Percentiles rank a stretch among this genome's conserved stretches.
phyloP scores from a whole-genome alignment of 257 asterid genomes.

The Penstemon barbatus region DNA sequence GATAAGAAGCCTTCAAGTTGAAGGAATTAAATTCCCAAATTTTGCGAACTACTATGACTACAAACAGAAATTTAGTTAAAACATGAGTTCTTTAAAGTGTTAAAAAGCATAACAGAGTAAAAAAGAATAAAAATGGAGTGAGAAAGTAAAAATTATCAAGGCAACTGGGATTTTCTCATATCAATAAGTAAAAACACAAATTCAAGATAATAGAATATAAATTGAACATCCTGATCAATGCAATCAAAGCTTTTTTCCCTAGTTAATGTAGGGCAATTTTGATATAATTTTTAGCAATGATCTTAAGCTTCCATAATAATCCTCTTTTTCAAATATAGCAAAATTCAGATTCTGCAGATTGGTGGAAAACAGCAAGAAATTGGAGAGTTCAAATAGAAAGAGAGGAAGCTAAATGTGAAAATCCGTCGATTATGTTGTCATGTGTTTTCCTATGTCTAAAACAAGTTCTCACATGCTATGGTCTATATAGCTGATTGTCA shows the following conservation, averaged over 20 bases:
- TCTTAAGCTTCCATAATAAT: background rate
- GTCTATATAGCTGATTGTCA: background rate
- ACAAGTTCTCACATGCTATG: conserved; percentile 6
- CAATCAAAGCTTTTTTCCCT: background rate
- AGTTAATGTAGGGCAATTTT: background rate
- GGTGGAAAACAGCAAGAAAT: background rate
- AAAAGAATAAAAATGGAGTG: background rate
- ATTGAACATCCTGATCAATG: background rate
- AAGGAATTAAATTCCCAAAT: background rate
- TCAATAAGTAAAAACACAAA: background rate
- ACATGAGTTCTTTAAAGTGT: too few species aligned
- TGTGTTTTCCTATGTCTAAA: background rate
- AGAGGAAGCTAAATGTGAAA: conserved; percentile 9
- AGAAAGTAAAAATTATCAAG: background rate
- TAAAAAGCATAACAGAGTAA: too few species aligned
- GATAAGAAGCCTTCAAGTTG: background rate
- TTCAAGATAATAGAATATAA: background rate
- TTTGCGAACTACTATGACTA: background rate
- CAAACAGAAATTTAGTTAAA: background rate
- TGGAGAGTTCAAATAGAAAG: background rate
- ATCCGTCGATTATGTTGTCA: background rate
- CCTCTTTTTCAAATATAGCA: conserved; percentile 3
- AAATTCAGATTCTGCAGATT: background rate
- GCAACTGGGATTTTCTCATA: conserved; percentile 8
- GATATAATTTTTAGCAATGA: conserved; percentile 1